phyloP scores from a whole-genome alignment of 805 yeast species.

The Candida coquimbonensis region DNA sequence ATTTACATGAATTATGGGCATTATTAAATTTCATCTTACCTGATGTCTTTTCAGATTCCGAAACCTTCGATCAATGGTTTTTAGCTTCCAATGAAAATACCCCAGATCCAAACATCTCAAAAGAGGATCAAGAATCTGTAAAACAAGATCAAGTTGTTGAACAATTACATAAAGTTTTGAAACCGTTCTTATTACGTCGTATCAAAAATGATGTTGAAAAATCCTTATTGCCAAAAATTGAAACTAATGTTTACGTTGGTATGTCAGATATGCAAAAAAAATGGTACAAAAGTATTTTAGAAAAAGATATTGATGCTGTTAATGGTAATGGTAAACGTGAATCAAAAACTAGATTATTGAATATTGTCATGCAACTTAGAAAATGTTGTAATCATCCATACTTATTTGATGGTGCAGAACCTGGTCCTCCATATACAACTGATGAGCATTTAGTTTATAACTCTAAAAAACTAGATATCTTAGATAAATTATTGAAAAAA shows the following conservation, averaged over 20 bases:
- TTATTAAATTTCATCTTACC: slow-evolving; percentile 69
- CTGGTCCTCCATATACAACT: slow-evolving; percentile 83
- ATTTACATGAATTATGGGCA: slow-evolving; percentile 78
- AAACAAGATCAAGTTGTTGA: slow-evolving; percentile 48
- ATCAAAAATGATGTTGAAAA: slow-evolving; percentile 78
- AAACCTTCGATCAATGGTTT: slow-evolving; percentile 74
- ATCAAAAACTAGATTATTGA: slow-evolving; percentile 65
- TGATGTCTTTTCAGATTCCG: slow-evolving; percentile 69
- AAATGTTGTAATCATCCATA: slow-evolving; percentile 86
- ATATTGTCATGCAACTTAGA: slow-evolving; percentile 79
- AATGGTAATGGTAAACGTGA: slow-evolving; percentile 72
- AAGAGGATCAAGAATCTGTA: slow-evolving; percentile 26
- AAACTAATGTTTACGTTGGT: slow-evolving; percentile 63
- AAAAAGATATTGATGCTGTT: slow-evolving; percentile 78
- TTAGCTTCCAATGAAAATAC: slow-evolving; percentile 24
- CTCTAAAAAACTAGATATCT: slow-evolving; percentile 62
- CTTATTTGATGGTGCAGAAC: slow-evolving; percentile 81
- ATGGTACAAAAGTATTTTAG: slow-evolving; percentile 72
- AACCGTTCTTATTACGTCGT: slow-evolving; percentile 71
- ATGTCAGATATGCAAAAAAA: slow-evolving; percentile 75
- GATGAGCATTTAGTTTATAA: slow-evolving; percentile 76
- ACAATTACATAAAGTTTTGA: slow-evolving; percentile 68
- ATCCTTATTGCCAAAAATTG: slow-evolving; percentile 68
- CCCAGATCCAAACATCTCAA: slow-evolving; percentile 28
- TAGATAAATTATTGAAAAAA: slow-evolving; percentile 59